Percentiles rank a stretch among this genome's conserved stretches.
Evolutionary conservation across 2,329 filamentous ascomycete species (phyloP).

Genomic region (Pseudogymnoascus sp.): DNA sequence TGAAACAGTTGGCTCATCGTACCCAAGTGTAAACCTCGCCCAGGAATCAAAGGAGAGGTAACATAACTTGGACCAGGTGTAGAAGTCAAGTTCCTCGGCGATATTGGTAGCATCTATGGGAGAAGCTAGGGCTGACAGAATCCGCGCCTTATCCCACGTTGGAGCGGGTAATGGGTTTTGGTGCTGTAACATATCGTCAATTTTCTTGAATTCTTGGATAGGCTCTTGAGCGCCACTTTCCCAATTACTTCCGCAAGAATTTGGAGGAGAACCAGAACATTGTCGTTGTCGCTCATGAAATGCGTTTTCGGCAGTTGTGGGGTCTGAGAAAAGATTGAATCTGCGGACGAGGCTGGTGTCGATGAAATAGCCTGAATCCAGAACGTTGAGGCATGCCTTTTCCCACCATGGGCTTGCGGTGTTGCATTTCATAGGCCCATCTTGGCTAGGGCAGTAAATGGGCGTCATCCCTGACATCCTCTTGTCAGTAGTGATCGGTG

Average conservation of each 20-base stretch:
- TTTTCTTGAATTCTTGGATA: not conserved
- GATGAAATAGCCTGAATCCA: not conserved
- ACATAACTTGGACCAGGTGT: not conserved
- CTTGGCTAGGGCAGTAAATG: too few species aligned
- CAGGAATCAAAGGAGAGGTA: not conserved
- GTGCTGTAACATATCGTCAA: not conserved
- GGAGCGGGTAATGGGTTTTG: not conserved
- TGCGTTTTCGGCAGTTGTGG: not conserved
- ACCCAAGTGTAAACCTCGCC: not conserved
- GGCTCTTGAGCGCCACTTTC: not conserved
- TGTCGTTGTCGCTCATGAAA: not conserved
- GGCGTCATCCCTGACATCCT: not conserved
- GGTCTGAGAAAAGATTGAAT: not conserved
- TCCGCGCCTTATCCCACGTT: not conserved
- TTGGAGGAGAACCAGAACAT: not conserved
- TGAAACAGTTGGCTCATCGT: not conserved
- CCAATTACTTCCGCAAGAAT: not conserved
- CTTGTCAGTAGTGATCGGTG: not conserved
- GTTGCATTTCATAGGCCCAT: too few species aligned
- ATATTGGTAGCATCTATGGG: not conserved
- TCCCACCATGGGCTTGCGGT: not conserved
- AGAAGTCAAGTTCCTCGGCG: not conserved
- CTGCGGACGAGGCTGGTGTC: not conserved
- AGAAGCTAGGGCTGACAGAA: not conserved
- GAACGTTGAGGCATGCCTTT: not conserved